These are phyloP conservation scores for Cardamine occulta DNA, from an alignment of 345 rosid species.

Conservation along the genomic window DNA sequence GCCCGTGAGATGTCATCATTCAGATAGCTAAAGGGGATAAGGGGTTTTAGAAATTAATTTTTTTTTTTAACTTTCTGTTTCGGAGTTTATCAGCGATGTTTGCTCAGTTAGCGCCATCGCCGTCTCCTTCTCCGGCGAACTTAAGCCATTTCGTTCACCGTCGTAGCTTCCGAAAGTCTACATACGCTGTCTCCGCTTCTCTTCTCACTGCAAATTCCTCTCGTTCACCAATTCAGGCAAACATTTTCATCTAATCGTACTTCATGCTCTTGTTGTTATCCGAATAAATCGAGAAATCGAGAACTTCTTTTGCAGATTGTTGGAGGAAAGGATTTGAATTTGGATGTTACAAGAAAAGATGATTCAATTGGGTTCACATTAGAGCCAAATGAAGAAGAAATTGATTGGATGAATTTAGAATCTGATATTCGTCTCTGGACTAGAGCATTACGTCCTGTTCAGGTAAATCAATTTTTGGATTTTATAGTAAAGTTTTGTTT, in stretches of 20 bases:
- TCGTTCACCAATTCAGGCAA: slow-evolving; percentile 64
- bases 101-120: slow-evolving; percentile 47
- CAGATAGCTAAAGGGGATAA: slow-evolving; percentile 13
- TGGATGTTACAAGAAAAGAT: slow-evolving; percentile 47
- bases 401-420: slow-evolving; percentile 75
- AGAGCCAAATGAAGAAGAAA: slow-evolving; percentile 48
- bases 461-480: slow-evolving; percentile 48
- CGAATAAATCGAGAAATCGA: neutral
- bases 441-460: slow-evolving; percentile 73
- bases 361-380: slow-evolving; percentile 30
- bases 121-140: slow-evolving; percentile 46
- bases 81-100: slow-evolving; percentile 22
- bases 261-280: neutral
- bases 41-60: slow-evolving; percentile 7
- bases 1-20: slow-evolving; percentile 2
- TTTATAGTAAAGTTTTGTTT: neutral
- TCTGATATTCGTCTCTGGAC: slow-evolving; percentile 81
- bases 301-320: slow-evolving; percentile 52
- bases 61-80: neutral
- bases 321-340: slow-evolving; percentile 57
- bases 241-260: neutral
- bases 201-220: slow-evolving; percentile 55
- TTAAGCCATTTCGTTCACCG: slow-evolving; percentile 30
- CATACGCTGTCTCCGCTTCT: slow-evolving; percentile 45
- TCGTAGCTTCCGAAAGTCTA: slow-evolving; percentile 33